A percentile compares a stretch with the other conserved stretches of the same genome.
Conservation (phyloP, 805 yeast genomes). For the Pichia membranifaciens region DNA sequence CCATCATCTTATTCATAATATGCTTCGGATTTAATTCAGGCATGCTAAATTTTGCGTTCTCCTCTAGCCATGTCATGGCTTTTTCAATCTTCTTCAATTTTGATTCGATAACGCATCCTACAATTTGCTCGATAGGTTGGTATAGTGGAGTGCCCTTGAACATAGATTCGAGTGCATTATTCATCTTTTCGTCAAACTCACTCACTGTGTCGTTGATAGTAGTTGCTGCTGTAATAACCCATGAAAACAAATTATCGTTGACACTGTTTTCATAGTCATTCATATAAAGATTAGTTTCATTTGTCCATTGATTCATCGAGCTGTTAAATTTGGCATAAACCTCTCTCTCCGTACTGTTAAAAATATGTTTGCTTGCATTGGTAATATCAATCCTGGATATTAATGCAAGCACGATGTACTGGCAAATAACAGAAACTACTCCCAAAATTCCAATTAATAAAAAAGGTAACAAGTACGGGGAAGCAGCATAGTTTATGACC, state of each 20-base stretch:
- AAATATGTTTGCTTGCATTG: constrained; percentile 5
- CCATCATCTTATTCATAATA: constrained; percentile 11
- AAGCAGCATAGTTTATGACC: constrained; percentile 45
- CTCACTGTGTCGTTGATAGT: constrained; percentile 57
- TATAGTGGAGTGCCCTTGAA: constrained; percentile 69
- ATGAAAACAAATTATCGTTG: constrained; percentile 62
- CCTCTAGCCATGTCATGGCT: constrained; percentile 75
- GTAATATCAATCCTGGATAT: constrained; percentile 7
- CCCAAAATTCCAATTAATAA: constrained; percentile 56
- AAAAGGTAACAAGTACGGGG: constrained; percentile 45
- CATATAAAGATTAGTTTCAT: constrained; percentile 51
- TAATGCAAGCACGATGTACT: constrained; percentile 39
- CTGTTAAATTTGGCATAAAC: constrained; percentile 21
- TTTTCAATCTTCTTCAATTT: constrained; percentile 60
- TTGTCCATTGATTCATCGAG: constrained; percentile 44
- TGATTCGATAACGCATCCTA: constrained; percentile 73
- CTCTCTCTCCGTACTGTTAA: constrained; percentile 13
- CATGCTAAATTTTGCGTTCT: constrained; percentile 51
- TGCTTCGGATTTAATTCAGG: constrained; percentile 39
- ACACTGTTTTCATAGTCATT: constrained; percentile 41
- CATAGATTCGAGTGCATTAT: constrained; percentile 47
- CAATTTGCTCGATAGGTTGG: constrained; percentile 56
- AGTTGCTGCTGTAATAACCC: constrained; percentile 52
- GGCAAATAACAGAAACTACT: constrained; percentile 46
- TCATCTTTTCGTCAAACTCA: constrained; percentile 52